These are phyloP conservation scores for Gleditsia sinensis DNA, from an alignment of 306 rosid species.

Conservation along the genomic window DNA sequence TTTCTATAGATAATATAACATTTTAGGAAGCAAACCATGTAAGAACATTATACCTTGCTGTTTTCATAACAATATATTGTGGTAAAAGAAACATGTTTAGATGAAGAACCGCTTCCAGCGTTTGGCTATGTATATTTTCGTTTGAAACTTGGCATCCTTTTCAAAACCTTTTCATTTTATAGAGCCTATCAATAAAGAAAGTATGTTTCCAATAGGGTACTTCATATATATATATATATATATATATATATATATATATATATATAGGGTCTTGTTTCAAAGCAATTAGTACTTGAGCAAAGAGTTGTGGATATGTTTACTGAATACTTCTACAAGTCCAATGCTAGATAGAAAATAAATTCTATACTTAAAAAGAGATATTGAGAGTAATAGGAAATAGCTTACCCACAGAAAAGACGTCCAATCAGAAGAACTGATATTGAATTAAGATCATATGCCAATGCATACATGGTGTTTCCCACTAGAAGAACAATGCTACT, in stretches of 20 bases:
- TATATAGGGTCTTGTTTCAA: neutral
- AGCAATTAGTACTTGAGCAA: neutral
- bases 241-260: too few species aligned
- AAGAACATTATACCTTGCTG: neutral
- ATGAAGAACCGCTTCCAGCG: too few species aligned
- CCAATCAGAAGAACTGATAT: constrained; percentile 81
- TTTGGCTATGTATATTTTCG: neutral
- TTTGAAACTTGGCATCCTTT: neutral
- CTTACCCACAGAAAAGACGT: constrained; percentile 95
- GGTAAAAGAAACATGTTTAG: constrained; percentile 1
- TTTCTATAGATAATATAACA: neutral
- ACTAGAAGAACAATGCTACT: constrained; percentile 81
- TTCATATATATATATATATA: too few species aligned
- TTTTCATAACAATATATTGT: neutral
- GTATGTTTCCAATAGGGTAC: too few species aligned
- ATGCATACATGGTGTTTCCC: constrained; percentile 86
- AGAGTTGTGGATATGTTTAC: neutral
- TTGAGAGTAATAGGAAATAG: constrained; percentile 23
- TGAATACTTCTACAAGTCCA: too few species aligned
- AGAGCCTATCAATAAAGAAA: neutral
- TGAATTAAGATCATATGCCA: constrained; percentile 87
- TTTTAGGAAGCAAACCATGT: neutral
- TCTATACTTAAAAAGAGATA: neutral
- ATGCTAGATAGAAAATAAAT: neutral
- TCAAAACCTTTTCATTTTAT: neutral